A percentile compares a stretch with the other conserved stretches of the same genome.
phyloP scores from a whole-genome alignment of 2,329 filamentous ascomycete genomes.

The Colletotrichum scovillei region DNA sequence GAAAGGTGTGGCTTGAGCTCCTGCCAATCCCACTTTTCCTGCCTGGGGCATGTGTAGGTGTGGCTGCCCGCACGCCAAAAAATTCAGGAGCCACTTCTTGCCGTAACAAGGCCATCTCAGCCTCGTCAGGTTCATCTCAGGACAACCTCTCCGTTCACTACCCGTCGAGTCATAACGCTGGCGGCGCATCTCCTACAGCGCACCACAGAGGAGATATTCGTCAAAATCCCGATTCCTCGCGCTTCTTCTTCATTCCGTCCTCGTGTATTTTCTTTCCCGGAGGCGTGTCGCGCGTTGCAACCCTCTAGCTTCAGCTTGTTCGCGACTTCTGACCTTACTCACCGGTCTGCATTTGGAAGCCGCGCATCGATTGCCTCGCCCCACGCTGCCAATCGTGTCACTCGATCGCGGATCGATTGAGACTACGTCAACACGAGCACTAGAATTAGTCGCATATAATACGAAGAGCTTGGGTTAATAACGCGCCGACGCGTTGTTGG shows the following conservation, averaged over 20 bases:
- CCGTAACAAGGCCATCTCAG: slow-evolving; percentile 30
- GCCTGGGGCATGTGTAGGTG: neutral
- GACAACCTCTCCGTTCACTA: slow-evolving; percentile 29
- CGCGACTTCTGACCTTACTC: neutral
- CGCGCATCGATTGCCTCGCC: neutral
- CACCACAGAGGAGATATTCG: slow-evolving; percentile 15
- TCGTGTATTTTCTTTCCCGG: neutral
- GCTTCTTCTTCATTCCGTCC: neutral
- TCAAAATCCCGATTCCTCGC: neutral
- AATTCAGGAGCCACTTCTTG: slow-evolving; percentile 32
- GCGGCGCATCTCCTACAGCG: slow-evolving; percentile 30
- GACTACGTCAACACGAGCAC: neutral
- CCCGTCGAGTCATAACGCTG: slow-evolving; percentile 32
- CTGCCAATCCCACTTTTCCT: neutral
- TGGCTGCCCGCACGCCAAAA: slow-evolving; percentile 26
- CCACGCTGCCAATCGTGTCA: slow-evolving; percentile 1
- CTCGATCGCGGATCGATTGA: neutral
- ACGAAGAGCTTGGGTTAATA: neutral
- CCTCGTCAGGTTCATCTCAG: slow-evolving; percentile 32
- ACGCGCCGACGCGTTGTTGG: neutral
- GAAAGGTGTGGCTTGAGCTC: slow-evolving; percentile 13
- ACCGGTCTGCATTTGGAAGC: neutral
- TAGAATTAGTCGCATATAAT: slow-evolving; percentile 12
- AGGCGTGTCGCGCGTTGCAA: neutral
- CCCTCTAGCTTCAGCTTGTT: slow-evolving; percentile 3